Conservation (phyloP, 805 yeast genomes). For the Dipodascopsis uninucleata region DNA sequence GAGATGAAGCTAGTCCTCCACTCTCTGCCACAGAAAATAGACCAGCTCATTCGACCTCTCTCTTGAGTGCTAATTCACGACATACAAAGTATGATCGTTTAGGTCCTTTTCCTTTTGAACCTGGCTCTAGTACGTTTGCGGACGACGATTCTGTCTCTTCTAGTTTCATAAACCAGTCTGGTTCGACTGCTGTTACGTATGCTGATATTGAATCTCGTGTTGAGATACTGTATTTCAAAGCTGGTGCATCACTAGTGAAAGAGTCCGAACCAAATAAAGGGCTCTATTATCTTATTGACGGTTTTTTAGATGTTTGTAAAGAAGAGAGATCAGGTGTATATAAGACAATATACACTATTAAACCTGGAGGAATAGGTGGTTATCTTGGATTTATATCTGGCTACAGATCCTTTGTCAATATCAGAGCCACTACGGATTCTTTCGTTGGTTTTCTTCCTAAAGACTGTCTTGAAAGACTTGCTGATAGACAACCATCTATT, state of each 20-base stretch:
- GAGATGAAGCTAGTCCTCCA: conserved; percentile 20
- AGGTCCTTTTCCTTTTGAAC: conserved; percentile 13
- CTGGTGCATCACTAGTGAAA: conserved; percentile 56
- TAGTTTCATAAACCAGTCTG: not conserved
- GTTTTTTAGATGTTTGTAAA: conserved; percentile 62
- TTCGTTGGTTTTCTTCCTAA: conserved; percentile 73
- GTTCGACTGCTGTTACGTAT: conserved; percentile 14
- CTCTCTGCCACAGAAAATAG: conserved; percentile 11
- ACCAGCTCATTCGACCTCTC: conserved; percentile 2
- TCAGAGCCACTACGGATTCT: conserved; percentile 56
- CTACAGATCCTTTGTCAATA: conserved; percentile 68
- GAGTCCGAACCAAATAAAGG: conserved; percentile 71
- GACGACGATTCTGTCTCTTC: conserved; percentile 36
- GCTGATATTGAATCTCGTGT: conserved; percentile 57
- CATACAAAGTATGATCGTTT: conserved; percentile 4
- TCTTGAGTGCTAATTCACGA: not conserved
- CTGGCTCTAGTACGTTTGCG: conserved; percentile 1
- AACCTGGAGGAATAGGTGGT: conserved; percentile 82
- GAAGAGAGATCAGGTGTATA: conserved; percentile 24
- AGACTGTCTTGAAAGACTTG: conserved; percentile 55
- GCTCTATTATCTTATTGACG: conserved; percentile 74
- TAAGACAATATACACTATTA: conserved; percentile 47
- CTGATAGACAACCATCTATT: conserved; percentile 72
- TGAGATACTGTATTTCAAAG: conserved; percentile 50
- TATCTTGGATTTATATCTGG: conserved; percentile 79